A percentile compares a stretch with the other conserved stretches of the same genome.
These are phyloP conservation scores for Stylonectria norvegica DNA, from an alignment of 2,329 filamentous ascomycete genomes.

Conservation along the genomic window DNA sequence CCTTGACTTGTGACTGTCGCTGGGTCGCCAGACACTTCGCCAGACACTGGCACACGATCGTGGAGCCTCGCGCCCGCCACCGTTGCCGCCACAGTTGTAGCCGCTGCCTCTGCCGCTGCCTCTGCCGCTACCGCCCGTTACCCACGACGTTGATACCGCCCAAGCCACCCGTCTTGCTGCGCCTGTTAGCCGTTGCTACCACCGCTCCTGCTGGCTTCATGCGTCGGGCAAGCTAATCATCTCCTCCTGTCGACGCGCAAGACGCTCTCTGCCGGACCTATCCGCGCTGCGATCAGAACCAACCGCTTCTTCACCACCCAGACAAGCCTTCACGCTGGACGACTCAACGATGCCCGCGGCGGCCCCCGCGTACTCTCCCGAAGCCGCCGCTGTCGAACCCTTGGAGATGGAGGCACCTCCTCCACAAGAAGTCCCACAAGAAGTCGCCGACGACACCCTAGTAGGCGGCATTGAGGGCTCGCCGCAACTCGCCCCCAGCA, in stretches of 20 bases:
- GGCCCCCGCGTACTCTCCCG: neutral
- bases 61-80: too few relatives aligned
- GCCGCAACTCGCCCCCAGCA: slow-evolving; percentile 37
- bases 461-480: slow-evolving; percentile 49
- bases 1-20: neutral
- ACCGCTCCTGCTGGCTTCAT: slow-evolving; percentile 21
- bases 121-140: too few relatives aligned
- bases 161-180: too few relatives aligned
- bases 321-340: slow-evolving; percentile 44
- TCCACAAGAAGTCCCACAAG: slow-evolving; percentile 24
- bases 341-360: slow-evolving; percentile 24
- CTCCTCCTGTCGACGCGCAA: too few relatives aligned
- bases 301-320: slow-evolving; percentile 8
- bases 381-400: slow-evolving; percentile 36
- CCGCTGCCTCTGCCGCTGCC: slow-evolving; percentile 1
- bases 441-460: slow-evolving; percentile 48
- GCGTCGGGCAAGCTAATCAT: slow-evolving; percentile 23
- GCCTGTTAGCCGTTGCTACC: too few relatives aligned
- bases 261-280: slow-evolving; percentile 8
- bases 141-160: too few relatives aligned
- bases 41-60: too few relatives aligned
- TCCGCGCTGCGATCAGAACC: slow-evolving; percentile 1
- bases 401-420: slow-evolving; percentile 42
- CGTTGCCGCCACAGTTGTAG: slow-evolving; percentile 3
- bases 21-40: too few relatives aligned